Evolutionary conservation across 306 rosid genomes (phyloP), one percentile per base, ranked within the genome.

Genomic region (Luffa acutangula): DNA sequence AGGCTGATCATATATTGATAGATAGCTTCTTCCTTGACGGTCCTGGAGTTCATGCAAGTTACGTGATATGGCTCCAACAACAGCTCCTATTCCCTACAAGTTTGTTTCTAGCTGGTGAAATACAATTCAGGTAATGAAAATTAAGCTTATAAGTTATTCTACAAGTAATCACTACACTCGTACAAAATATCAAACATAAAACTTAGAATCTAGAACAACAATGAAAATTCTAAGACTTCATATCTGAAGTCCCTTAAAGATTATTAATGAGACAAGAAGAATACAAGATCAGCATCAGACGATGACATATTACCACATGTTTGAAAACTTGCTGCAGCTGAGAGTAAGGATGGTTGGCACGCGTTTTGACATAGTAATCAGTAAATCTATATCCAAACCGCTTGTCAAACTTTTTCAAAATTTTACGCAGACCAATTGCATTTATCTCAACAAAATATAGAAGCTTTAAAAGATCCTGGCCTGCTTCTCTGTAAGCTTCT

Each of bases 301-400:
- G 33, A 73, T 77, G 77, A 83, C 77, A 87, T 74, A 82, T 89
- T 93, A 95, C 99, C 98, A 93, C 99, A 86, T 96, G 99, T 88
- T 96, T 96, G 88, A 89, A 96, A 81, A 96, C 99, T 96, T 96
- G 98, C 83, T 96, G 99, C 83, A 96, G 90, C 87, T 93, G 99
- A 36, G 99, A 96, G 86, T 91, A 96, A 20, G 99, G 99, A 86
- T 96, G 99, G 86, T 96, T 96, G 60, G 99, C 97, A 34, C 99
- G 97, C 60, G 99, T 96, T 85, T 90, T 89, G 80, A 96, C 97
- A 77, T 93, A 96, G 84, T 93, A 90, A 79, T 96, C 92, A 8
- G 99, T 93, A 88, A 96, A 96, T 82, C 90, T 87, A 79, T 89
- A 90, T 82, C 99, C 91, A 81, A 96, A 90, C 78, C 98, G 98